phyloP scores from a whole-genome alignment of 495 filamentous ascomycete species.

The Penicillium lividum region DNA sequence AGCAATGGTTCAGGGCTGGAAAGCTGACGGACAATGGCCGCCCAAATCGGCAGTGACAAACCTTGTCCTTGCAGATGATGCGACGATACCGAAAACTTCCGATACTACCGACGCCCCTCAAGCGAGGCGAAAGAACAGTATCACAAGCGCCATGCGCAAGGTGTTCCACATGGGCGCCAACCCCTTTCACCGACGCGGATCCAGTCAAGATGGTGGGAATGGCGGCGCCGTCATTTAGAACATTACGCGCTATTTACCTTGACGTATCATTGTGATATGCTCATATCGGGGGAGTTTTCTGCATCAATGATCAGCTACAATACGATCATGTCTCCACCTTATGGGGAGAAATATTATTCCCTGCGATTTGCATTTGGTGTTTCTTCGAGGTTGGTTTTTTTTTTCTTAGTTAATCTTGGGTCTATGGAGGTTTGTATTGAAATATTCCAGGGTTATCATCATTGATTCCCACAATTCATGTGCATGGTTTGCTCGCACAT shows the following conservation, averaged over 20 bases:
- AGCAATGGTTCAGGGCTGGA: constrained; percentile 90
- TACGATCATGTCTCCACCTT: not conserved
- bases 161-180: constrained; percentile 37
- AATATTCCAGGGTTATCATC: not conserved
- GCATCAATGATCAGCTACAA: constrained; percentile 5
- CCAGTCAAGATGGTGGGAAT: constrained; percentile 30
- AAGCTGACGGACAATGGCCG: constrained; percentile 92
- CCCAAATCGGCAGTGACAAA: constrained; percentile 54
- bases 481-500: constrained; percentile 12
- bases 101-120: constrained; percentile 21
- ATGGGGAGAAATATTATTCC: not conserved
- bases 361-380: constrained; percentile 6
- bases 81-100: constrained; percentile 26
- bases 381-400: not conserved
- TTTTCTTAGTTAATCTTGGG: constrained; percentile 13
- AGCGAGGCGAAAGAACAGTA: constrained; percentile 37
- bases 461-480: constrained; percentile 7
- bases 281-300: constrained; percentile 8
- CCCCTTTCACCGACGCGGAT: constrained; percentile 45
- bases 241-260: not conserved
- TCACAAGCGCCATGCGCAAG: constrained; percentile 47
- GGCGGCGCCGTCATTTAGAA: constrained; percentile 14
- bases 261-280: not conserved
- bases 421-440: constrained; percentile 4
- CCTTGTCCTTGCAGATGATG: constrained; percentile 37